These are phyloP conservation scores for Allium sativum DNA, from an alignment of 106 monocot species.

Conservation along the genomic window DNA sequence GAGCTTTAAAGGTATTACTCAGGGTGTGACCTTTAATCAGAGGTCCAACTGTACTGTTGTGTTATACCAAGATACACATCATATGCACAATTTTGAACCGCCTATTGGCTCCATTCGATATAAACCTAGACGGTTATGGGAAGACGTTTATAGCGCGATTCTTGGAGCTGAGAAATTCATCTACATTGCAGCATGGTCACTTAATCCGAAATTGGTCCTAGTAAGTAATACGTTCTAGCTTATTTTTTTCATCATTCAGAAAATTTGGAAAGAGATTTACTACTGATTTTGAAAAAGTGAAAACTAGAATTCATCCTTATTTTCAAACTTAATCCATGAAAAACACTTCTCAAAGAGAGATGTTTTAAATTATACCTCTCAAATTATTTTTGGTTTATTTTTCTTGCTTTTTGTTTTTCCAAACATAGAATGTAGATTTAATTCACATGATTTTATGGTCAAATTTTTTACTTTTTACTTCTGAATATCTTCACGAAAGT, in stretches of 20 bases:
- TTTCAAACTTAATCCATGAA: too few species aligned
- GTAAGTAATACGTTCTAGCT: slow-evolving; percentile 7
- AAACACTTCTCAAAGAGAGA: too few species aligned
- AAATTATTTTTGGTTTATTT: too few species aligned
- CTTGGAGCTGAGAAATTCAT: slow-evolving; percentile 31
- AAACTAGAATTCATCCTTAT: too few species aligned
- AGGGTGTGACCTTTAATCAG: slow-evolving; percentile 23
- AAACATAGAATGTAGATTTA: background rate
- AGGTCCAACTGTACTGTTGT: slow-evolving; percentile 32
- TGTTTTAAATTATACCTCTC: too few species aligned
- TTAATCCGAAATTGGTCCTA: slow-evolving; percentile 40
- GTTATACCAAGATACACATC: slow-evolving; percentile 48
- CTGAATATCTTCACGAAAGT: too few species aligned
- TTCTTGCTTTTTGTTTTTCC: too few species aligned
- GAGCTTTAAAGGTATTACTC: background rate
- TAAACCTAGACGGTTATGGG: slow-evolving; percentile 41
- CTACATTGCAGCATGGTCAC: slow-evolving; percentile 53
- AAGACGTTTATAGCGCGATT: slow-evolving; percentile 45
- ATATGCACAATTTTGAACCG: background rate
- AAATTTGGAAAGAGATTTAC: too few species aligned
- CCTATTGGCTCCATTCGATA: background rate
- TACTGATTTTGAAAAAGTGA: too few species aligned
- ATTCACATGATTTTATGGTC: background rate
- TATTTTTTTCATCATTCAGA: too few species aligned
- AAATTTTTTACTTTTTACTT: background rate